phyloP scores from a whole-genome alignment of 2,329 filamentous ascomycete species.

The Pestalotiopsis sp. region DNA sequence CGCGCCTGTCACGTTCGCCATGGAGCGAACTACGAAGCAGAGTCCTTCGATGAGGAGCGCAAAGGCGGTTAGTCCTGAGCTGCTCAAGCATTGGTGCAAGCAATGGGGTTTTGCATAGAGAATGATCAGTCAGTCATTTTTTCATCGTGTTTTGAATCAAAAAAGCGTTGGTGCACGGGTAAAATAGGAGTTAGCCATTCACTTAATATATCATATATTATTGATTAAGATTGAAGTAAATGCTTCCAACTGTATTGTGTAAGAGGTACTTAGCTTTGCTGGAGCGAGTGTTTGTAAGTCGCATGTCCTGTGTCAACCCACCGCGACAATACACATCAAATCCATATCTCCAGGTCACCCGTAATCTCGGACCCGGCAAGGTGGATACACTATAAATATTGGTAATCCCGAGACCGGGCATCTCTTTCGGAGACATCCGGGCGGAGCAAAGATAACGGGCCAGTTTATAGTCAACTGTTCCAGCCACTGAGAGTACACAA shows the following conservation, averaged over 20 bases:
- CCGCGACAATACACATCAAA: background rate
- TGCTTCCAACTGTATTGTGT: no score
- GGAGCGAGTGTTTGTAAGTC: no score
- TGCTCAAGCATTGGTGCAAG: constrained; percentile 51
- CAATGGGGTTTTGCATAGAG: constrained; percentile 39
- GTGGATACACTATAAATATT: background rate
- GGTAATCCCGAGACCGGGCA: background rate
- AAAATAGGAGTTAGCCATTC: background rate
- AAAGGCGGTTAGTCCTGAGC: constrained; percentile 40
- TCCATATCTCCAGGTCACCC: background rate
- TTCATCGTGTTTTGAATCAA: background rate
- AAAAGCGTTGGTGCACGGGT: background rate
- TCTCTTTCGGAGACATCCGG: constrained; percentile 1
- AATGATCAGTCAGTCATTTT: background rate
- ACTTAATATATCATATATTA: no score
- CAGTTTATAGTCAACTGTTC: background rate
- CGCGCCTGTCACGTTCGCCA: constrained; percentile 39
- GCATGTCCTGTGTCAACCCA: background rate
- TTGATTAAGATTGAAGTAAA: no score
- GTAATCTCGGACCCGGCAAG: background rate
- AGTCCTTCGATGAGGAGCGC: constrained; percentile 46
- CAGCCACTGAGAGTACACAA: background rate
- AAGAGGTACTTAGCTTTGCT: no score
- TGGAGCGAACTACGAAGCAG: constrained; percentile 37
- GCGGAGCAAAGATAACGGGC: constrained; percentile 2